Conservation (phyloP, 108 stramenopile genomes). For the Nitzschia palea region DNA sequence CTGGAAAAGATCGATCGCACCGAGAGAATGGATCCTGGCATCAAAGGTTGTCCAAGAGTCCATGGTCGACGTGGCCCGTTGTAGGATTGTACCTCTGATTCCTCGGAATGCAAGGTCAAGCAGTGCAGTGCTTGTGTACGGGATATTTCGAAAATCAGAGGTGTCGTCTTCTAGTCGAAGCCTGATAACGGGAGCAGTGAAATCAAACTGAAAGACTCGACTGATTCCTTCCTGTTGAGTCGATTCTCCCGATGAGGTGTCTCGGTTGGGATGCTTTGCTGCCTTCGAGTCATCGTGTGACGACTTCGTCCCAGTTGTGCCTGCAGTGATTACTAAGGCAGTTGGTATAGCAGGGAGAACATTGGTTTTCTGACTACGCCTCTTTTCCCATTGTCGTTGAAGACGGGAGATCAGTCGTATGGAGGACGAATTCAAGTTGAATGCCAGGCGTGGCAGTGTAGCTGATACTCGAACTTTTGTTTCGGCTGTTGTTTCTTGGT, state of each 20-base stretch:
- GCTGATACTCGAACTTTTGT: constrained; percentile 43
- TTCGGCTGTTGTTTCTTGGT: constrained; percentile 3
- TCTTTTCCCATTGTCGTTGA: constrained; percentile 29
- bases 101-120: constrained; percentile 54
- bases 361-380: constrained; percentile 1
- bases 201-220: constrained; percentile 41
- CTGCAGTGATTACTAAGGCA: not conserved
- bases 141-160: constrained; percentile 18
- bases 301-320: no score
- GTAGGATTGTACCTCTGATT: constrained; percentile 42
- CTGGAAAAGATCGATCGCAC: constrained; percentile 53
- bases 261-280: no score
- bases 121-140: constrained; percentile 19
- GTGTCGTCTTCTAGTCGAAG: constrained; percentile 53
- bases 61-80: constrained; percentile 14
- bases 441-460: constrained; percentile 57
- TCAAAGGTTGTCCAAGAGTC: constrained; percentile 27
- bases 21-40: constrained; percentile 54
- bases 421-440: constrained; percentile 69
- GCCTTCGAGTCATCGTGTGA: not conserved
- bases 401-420: constrained; percentile 54
- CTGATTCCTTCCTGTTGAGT: not conserved
- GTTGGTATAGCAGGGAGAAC: constrained; percentile 1
- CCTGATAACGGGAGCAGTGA: constrained; percentile 58
- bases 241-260: constrained; percentile 10